Evolutionary conservation across 2,329 filamentous ascomycete genomes (phyloP).

Genomic region (Rhynchosporium secalis): DNA sequence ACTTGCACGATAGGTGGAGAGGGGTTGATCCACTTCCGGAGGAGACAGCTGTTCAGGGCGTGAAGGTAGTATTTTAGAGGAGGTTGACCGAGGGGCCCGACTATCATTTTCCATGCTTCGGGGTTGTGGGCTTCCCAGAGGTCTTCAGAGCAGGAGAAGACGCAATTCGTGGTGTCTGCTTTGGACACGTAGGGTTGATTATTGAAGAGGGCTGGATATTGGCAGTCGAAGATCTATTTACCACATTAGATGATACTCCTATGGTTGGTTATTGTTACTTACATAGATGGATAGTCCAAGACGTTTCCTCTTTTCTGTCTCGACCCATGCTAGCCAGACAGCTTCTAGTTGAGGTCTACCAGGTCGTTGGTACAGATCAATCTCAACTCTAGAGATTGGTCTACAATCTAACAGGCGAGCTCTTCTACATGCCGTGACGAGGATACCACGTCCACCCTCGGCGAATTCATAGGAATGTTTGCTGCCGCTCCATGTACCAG

Average conservation of each 20-base stretch:
- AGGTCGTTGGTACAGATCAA: constrained; percentile 25
- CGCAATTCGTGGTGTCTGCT: constrained; percentile 38
- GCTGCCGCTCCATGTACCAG: constrained; percentile 36
- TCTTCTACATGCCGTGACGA: constrained; percentile 34
- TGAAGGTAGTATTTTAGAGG: constrained; percentile 34
- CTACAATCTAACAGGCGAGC: constrained; percentile 36
- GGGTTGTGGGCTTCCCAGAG: constrained; percentile 33
- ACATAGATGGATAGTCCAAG: constrained; percentile 37
- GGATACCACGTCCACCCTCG: constrained; percentile 33
- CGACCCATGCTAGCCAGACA: constrained; percentile 36
- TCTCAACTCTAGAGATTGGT: constrained; percentile 25
- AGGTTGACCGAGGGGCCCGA: constrained; percentile 30
- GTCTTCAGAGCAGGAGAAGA: constrained; percentile 35
- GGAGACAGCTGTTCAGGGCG: constrained; percentile 35
- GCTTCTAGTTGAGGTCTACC: constrained; percentile 27
- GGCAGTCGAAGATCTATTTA: constrained; percentile 34
- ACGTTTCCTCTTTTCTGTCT: constrained; percentile 36
- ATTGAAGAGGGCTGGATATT: constrained; percentile 37
- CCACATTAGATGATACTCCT: too few species aligned
- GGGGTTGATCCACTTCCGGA: constrained; percentile 36
- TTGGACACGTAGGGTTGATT: constrained; percentile 36
- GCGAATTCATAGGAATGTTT: constrained; percentile 37
- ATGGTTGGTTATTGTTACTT: constrained; percentile 8
- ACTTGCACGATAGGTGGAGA: constrained; percentile 31
- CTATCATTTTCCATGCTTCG: constrained; percentile 31